phyloP scores from a whole-genome alignment of 2,329 filamentous ascomycete genomes.

The Huntiella moniliformis region DNA sequence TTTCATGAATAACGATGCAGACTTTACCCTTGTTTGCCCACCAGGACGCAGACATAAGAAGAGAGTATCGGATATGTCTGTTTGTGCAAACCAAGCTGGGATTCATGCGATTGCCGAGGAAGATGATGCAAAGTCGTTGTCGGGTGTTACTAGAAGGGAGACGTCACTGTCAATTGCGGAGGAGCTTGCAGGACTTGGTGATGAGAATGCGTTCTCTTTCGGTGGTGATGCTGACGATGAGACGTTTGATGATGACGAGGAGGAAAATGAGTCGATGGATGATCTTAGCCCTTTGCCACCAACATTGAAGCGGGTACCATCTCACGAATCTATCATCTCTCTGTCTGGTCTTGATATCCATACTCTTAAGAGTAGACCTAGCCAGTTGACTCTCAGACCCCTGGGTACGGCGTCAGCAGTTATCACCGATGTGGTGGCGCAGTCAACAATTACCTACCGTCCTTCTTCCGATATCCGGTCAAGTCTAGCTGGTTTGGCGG shows the following conservation, averaged over 20 bases:
- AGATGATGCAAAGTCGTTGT: constrained; percentile 16
- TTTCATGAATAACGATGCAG: constrained; percentile 7
- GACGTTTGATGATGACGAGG: constrained; percentile 19
- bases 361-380: constrained; percentile 55
- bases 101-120: constrained; percentile 22
- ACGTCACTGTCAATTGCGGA: constrained; percentile 10
- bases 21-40: constrained; percentile 10
- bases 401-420: constrained; percentile 37
- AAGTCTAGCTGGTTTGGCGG: constrained; percentile 7
- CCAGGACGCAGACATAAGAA: constrained; percentile 10
- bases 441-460: constrained; percentile 30
- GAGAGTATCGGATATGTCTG: constrained; percentile 9
- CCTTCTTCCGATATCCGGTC: constrained; percentile 8
- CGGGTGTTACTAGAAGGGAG: constrained; percentile 1
- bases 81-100: constrained; percentile 13
- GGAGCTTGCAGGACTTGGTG: constrained; percentile 11
- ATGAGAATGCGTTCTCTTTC: constrained; percentile 12
- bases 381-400: constrained; percentile 45
- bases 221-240: constrained; percentile 16
- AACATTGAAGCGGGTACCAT: constrained; percentile 45
- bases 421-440: constrained; percentile 39
- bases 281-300: constrained; percentile 22
- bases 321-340: constrained; percentile 80
- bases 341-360: constrained; percentile 80
- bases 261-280: constrained; percentile 18